Evolutionary conservation across 2,329 filamentous ascomycete species (phyloP), one percentile per base, ranked within the genome.

Genomic region (Aspergillus sp.): DNA sequence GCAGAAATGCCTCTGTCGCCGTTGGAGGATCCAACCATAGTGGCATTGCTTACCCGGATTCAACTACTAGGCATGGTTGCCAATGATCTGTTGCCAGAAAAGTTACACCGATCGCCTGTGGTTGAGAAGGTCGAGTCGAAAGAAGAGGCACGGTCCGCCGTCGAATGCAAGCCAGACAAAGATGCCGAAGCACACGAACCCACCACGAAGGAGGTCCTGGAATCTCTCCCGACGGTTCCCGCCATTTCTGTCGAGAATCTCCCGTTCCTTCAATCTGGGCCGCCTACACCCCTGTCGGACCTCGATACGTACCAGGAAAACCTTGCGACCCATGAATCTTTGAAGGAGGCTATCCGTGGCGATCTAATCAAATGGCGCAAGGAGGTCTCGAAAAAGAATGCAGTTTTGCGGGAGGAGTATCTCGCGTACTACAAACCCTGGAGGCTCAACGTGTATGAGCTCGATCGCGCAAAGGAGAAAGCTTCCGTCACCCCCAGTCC

Each of bases 291-390:
- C 1, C 61, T 76, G 17, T 73, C 74, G 5, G 72, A 79, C 22
- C 63, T 78, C 45, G 74, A 77, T 16, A 63, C 72, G 3, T 72
- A 69, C 19, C 72, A 76, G 46, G 73, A 78, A 32, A 75, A 76
- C 47, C 56, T 58, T 8, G 53, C 65, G 14, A 65, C 62, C 8
- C 68, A 76, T 49, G 67, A 74, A 36, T 60, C 59, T 11, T 60
- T 77, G n/a, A 72, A 69, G 45, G 70, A 71, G 11, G 58, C 65
- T 2, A 65, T 79, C 20, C 64, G 64, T 14, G 59, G 62, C 16
- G 68, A 74, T 41, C 59, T 79, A 43, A 66, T 66, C 16, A 69
- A 71, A 47, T 66, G 68, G 46, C 66, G 69, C n/a, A 71, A 71
- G 48, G 66, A 70, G 20, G 64, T 68, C 48, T 61, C 70, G 5